Percentiles rank a stretch among this genome's conserved stretches.
Evolutionary conservation across 441 rosid genomes (phyloP).

Genomic region (Populus hybrid): DNA sequence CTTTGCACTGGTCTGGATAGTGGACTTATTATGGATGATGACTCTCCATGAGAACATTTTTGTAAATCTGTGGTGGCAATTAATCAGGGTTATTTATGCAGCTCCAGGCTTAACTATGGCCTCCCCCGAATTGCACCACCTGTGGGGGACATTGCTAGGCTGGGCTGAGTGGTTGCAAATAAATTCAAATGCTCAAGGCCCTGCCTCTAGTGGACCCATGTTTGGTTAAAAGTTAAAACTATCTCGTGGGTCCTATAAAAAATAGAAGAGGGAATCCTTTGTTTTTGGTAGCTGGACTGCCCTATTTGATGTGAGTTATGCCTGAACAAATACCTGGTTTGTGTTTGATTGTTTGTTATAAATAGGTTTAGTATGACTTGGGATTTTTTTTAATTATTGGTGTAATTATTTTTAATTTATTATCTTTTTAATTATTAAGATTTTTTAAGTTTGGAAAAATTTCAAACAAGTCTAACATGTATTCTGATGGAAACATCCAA

Average conservation of each 20-base stretch:
- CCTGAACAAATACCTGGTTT: too few relatives aligned
- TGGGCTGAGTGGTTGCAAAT: background rate
- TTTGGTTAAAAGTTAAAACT: background rate
- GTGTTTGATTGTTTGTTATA: too few relatives aligned
- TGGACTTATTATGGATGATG: too few relatives aligned
- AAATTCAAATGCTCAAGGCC: background rate
- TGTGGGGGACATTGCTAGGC: background rate
- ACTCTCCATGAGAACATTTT: background rate
- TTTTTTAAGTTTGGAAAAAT: too few relatives aligned
- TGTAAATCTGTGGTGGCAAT: background rate
- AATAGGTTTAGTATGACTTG: too few relatives aligned
- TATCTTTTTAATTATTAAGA: too few relatives aligned
- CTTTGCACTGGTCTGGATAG: too few relatives aligned
- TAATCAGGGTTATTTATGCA: background rate
- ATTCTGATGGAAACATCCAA: too few relatives aligned
- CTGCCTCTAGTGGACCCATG: background rate
- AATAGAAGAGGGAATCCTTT: background rate
- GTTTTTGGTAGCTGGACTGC: background rate
- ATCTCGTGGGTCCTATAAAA: background rate
- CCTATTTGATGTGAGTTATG: too few relatives aligned
- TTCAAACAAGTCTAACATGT: too few relatives aligned
- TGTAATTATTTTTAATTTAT: too few relatives aligned
- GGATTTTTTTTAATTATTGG: too few relatives aligned
- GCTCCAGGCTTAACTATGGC: background rate
- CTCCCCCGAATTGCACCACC: background rate